Conservation (phyloP, 129 eudicot species). For the Saussurea involucrata region DNA sequence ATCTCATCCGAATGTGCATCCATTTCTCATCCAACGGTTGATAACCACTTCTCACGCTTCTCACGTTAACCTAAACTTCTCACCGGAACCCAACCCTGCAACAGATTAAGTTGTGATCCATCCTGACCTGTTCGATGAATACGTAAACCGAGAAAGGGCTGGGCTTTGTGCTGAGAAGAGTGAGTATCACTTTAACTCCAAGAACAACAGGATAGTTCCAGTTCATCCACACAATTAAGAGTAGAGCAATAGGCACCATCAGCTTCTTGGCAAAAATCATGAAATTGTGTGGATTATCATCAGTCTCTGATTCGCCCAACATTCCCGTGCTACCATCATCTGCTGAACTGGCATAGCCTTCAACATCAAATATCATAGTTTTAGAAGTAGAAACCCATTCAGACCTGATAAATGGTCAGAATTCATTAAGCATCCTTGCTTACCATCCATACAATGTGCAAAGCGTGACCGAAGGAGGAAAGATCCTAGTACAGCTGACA, state of each 20-base stretch:
- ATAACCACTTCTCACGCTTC: no score
- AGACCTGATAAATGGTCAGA: not conserved
- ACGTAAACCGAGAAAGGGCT: conserved; percentile 53
- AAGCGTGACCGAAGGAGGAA: conserved; percentile 35
- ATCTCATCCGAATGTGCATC: no score
- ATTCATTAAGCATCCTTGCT: conserved; percentile 16
- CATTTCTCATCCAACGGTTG: no score
- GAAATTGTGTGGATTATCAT: conserved; percentile 36
- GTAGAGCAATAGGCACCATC: conserved; percentile 47
- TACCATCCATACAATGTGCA: conserved; percentile 49
- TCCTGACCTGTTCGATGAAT: conserved; percentile 60
- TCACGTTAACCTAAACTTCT: no score
- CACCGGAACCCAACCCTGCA: not conserved
- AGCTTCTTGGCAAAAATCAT: conserved; percentile 42
- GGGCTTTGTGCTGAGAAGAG: conserved; percentile 60
- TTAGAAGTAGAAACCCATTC: conserved; percentile 17
- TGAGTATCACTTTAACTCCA: conserved; percentile 45
- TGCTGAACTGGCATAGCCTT: conserved; percentile 36
- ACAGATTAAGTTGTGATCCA: conserved; percentile 10
- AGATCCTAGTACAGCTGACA: conserved; percentile 48
- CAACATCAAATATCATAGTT: conserved; percentile 16
- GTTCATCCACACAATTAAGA: conserved; percentile 46
- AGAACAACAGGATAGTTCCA: conserved; percentile 60
- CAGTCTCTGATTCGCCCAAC: conserved; percentile 23
- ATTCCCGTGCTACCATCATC: conserved; percentile 27